These are phyloP conservation scores for Colletotrichum paranaense DNA, from an alignment of 2,329 filamentous ascomycete species.

Conservation along the genomic window DNA sequence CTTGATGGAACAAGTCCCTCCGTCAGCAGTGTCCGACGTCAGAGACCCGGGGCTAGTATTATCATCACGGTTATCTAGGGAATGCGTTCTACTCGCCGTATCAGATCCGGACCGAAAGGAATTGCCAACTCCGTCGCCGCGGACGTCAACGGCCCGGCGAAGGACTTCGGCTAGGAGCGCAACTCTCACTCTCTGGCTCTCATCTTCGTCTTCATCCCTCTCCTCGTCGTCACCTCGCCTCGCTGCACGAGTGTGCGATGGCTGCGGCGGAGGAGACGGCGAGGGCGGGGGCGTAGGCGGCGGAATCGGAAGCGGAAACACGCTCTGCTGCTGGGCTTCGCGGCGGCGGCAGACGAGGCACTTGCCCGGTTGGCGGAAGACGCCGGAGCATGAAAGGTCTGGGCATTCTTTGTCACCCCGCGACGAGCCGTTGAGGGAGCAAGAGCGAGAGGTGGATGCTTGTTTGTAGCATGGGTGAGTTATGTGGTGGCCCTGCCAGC, in stretches of 20 bases:
- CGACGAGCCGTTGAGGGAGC: no score
- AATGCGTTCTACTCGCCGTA: neutral
- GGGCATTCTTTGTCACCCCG: neutral
- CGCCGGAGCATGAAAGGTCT: slow-evolving; percentile 18
- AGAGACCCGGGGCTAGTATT: neutral
- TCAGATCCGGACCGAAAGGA: neutral
- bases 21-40: neutral
- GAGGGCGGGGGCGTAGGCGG: slow-evolving; percentile 28
- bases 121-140: neutral
- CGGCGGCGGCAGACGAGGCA: slow-evolving; percentile 28
- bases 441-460: no score
- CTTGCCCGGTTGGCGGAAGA: slow-evolving; percentile 20
- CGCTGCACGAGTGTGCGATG: neutral
- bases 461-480: slow-evolving; percentile 6
- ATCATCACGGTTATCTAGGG: neutral
- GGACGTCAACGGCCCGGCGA: neutral
- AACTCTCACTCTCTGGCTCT: neutral
- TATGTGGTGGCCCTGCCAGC: slow-evolving; percentile 27
- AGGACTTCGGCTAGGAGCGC: slow-evolving; percentile 1
- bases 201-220: slow-evolving; percentile 36
- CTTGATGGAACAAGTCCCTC: neutral
- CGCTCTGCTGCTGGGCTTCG: slow-evolving; percentile 1
- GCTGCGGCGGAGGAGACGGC: slow-evolving; percentile 39
- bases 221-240: neutral
- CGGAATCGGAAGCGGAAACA: neutral